Evolutionary conservation across 306 rosid genomes (phyloP), one percentile per base, ranked within the genome.

Genomic region (Trifolium pratense): DNA sequence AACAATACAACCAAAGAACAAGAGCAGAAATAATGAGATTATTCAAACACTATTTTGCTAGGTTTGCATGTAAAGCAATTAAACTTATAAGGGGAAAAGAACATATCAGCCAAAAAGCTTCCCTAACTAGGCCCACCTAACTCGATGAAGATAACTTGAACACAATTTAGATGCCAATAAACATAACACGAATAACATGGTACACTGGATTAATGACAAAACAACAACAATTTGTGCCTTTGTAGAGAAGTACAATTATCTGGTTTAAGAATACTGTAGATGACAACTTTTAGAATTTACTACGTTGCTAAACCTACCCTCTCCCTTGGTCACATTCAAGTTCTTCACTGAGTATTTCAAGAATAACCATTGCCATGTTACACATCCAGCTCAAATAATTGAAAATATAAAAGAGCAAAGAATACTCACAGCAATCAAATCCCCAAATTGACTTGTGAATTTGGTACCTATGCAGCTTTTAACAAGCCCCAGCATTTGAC

Each of bases 381-480:
- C 12, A 66, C 37, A 66, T 49, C 39, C 5, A 77, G 64, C 26
- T 32, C 17, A 67, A 73, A n/a, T 52, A 32, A 15, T 55, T 25
- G 6, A 23, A 29, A 72, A 62, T n/a, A 80, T 20, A 69, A 43
- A 81, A 57, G 48, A 70, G 42, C 51, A 18, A 43, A 14, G 2
- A 59, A 16, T 66, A 80, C 99, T 91, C 79, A 95, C 99, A 85
- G 99, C 97, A 82, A 95, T 90, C 60, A 95, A 78, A 84, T 95
- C 97, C 49, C 99, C 99, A 42, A 91, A 95, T 80, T 95, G 99
- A 74, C 97, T 71, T 1, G 99, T 95, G 75, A 95, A 95, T 71
- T 95, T 95, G 75, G 99, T 95, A 42, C 99, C 97, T 6, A 92
- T 90, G 84, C 99, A 91, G 84, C 99, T 91, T 81, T 88, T 95